These are phyloP conservation scores for Suillus discolor DNA, from an alignment of 768 basidiomycete genomes.

Conservation along the genomic window DNA sequence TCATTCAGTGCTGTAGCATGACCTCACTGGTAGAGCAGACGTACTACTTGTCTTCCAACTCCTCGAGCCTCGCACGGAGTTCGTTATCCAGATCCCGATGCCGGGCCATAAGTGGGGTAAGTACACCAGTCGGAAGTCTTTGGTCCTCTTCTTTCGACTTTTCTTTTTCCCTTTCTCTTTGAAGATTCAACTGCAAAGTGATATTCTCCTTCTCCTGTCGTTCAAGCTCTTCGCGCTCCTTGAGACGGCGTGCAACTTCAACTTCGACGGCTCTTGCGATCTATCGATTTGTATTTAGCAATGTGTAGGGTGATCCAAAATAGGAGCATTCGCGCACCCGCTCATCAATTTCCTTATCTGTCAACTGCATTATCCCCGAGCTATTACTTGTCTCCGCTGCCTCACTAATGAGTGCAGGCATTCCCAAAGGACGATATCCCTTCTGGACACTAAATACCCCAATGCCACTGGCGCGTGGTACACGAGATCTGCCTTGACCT, in stretches of 20 bases:
- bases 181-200: constrained; percentile 17
- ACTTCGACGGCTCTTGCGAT: constrained; percentile 75
- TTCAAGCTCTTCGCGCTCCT: constrained; percentile 38
- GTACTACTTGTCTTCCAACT: constrained; percentile 75
- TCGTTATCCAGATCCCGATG: constrained; percentile 73
- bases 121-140: constrained; percentile 40
- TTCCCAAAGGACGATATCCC: constrained; percentile 21
- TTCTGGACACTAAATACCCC: constrained; percentile 20
- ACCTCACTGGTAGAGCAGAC: constrained; percentile 29
- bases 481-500: constrained; percentile 24
- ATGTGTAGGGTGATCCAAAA: constrained; percentile 2
- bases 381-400: constrained; percentile 18
- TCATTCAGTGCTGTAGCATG: constrained; percentile 17
- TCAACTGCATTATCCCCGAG: constrained; percentile 33
- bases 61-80: constrained; percentile 61
- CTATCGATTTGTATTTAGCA: constrained; percentile 33
- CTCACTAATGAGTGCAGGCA: constrained; percentile 15
- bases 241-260: constrained; percentile 70
- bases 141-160: constrained; percentile 14
- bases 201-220: constrained; percentile 32
- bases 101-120: constrained; percentile 63
- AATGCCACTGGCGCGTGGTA: constrained; percentile 34
- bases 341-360: constrained; percentile 76
- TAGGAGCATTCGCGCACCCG: constrained; percentile 45
- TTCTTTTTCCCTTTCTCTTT: constrained; percentile 14